Percentiles rank a stretch among this genome's conserved stretches.
phyloP scores from a whole-genome alignment of 2,329 filamentous ascomycete species.

The Penicillium sp. region DNA sequence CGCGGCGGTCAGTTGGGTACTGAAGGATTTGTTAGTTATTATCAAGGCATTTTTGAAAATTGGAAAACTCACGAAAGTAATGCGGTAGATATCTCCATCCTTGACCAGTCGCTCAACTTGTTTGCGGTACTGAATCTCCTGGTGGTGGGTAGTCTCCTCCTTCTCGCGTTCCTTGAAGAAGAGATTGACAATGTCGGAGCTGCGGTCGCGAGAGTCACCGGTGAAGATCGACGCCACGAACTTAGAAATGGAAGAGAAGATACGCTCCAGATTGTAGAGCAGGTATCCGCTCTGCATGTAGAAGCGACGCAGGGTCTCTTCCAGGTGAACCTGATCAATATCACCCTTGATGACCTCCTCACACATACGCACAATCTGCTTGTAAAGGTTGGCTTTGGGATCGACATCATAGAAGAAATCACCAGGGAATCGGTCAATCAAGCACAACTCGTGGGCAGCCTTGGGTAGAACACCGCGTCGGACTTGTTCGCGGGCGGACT shows the following conservation, averaged over 20 bases:
- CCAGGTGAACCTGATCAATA: constrained; percentile 77
- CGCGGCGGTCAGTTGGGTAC: constrained; percentile 68
- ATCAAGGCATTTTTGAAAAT: background rate
- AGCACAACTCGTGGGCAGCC: constrained; percentile 77
- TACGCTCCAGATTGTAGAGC: constrained; percentile 87
- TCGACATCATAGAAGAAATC: constrained; percentile 72
- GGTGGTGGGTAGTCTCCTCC: constrained; percentile 83
- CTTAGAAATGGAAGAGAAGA: constrained; percentile 77
- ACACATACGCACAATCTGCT: constrained; percentile 78
- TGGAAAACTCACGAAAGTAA: constrained; percentile 80
- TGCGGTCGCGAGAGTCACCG: constrained; percentile 88
- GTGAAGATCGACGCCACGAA: constrained; percentile 81
- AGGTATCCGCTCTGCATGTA: constrained; percentile 91
- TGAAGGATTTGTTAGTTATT: constrained; percentile 35
- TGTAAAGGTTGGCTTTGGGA: constrained; percentile 73
- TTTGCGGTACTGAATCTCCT: constrained; percentile 86
- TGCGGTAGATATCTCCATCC: constrained; percentile 86
- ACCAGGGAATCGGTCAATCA: constrained; percentile 71
- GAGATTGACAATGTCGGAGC: constrained; percentile 80
- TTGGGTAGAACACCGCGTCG: constrained; percentile 71
- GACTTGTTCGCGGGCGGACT: constrained; percentile 71
- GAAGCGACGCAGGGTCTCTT: constrained; percentile 87
- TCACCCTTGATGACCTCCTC: constrained; percentile 83
- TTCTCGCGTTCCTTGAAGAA: constrained; percentile 79
- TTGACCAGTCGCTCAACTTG: constrained; percentile 90